A percentile compares a stretch with the other conserved stretches of the same genome.
phyloP scores from a whole-genome alignment of 2,329 filamentous ascomycete species.

The Alternaria tenuissima region DNA sequence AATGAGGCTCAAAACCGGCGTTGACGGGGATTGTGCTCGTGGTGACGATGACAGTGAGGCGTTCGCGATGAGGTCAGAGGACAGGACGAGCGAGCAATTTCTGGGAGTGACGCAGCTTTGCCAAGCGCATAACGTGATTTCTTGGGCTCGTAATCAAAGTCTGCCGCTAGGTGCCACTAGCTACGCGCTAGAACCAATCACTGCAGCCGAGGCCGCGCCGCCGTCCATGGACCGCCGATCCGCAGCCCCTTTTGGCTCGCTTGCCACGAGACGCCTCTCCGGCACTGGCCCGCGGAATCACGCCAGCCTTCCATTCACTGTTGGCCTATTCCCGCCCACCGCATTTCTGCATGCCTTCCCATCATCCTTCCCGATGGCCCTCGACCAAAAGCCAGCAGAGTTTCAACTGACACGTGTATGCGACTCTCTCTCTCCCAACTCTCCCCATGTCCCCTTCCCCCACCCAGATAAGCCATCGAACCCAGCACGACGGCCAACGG shows the following conservation, averaged over 20 bases:
- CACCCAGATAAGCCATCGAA: background rate
- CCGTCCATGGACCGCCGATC: constrained; percentile 26
- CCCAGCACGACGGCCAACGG: constrained; percentile 8
- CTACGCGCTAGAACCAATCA: constrained; percentile 18
- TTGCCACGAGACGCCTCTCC: constrained; percentile 28
- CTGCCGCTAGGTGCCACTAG: background rate
- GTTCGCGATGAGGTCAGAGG: constrained; percentile 50
- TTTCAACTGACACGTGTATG: background rate
- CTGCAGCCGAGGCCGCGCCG: constrained; percentile 9
- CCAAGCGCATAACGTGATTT: constrained; percentile 43
- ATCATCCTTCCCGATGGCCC: background rate
- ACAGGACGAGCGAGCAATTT: constrained; percentile 44
- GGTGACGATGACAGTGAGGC: constrained; percentile 46
- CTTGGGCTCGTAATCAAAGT: constrained; percentile 28
- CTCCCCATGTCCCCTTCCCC: too few species aligned
- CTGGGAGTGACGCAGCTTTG: constrained; percentile 41
- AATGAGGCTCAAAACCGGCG: constrained; percentile 40
- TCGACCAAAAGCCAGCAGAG: background rate
- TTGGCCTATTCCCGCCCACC: constrained; percentile 2
- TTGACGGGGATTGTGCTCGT: constrained; percentile 37
- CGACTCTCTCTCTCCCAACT: background rate
- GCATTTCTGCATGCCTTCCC: background rate
- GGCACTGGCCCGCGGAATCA: constrained; percentile 2
- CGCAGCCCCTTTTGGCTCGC: constrained; percentile 30
- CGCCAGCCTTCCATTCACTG: background rate